phyloP scores from a whole-genome alignment of 208 protist species.

The Acanthamoeba triangularis region DNA sequence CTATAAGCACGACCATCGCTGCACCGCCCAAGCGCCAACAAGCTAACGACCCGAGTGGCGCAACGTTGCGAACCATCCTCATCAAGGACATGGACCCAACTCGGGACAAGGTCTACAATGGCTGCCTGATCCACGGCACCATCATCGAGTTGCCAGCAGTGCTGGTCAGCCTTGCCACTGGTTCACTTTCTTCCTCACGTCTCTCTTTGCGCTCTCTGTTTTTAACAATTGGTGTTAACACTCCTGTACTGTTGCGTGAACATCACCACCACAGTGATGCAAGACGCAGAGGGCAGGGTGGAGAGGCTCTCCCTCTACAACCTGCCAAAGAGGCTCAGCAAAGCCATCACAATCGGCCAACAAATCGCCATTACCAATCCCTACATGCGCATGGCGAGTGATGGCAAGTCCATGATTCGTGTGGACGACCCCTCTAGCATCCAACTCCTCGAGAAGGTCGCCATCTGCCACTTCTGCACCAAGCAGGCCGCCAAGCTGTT shows the following conservation, averaged over 20 bases:
- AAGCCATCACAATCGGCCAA: background rate
- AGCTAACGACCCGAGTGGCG: background rate
- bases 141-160: background rate
- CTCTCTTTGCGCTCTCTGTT: background rate
- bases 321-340: background rate
- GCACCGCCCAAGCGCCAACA: background rate
- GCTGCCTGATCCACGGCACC: background rate
- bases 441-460: background rate
- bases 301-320: background rate
- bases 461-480: slow-evolving; percentile 6
- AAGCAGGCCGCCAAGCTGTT: background rate
- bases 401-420: background rate
- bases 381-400: slow-evolving; percentile 7
- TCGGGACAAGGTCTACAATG: background rate
- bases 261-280: background rate
- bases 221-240: background rate
- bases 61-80: background rate
- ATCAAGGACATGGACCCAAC: background rate
- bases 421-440: background rate
- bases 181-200: background rate
- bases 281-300: background rate
- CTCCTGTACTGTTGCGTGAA: too few species aligned
- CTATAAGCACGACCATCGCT: too few species aligned
- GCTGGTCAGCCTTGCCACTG: background rate
- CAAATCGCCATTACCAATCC: background rate